phyloP scores from a whole-genome alignment of 108 stramenopile genomes.

The Discostella stelligeroides region DNA sequence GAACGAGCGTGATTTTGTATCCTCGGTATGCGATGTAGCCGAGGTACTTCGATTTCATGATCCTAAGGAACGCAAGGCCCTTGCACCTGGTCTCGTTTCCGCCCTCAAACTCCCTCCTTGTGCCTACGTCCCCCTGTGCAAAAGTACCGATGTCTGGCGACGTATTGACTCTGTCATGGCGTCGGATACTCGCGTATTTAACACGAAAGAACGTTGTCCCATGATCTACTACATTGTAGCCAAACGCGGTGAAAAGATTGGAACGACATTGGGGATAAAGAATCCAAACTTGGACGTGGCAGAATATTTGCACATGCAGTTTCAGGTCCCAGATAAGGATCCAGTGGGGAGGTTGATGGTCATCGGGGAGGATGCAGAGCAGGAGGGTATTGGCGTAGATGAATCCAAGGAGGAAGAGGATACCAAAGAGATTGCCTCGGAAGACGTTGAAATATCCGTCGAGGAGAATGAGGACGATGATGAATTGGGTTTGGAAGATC shows the following conservation, averaged over 20 bases:
- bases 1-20: conserved; percentile 91
- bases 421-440: conserved; percentile 18
- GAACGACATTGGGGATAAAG: conserved; percentile 39
- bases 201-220: conserved; percentile 96
- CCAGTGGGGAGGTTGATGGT: conserved; percentile 29
- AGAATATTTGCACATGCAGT: conserved; percentile 90
- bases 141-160: conserved; percentile 89
- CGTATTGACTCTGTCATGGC: conserved; percentile 76
- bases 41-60: conserved; percentile 95
- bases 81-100: conserved; percentile 73
- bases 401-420: conserved; percentile 19
- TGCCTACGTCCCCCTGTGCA: conserved; percentile 91
- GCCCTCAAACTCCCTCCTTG: conserved; percentile 79
- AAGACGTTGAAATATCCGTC: conserved; percentile 15
- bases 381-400: conserved; percentile 8
- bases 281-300: conserved; percentile 92
- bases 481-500: conserved; percentile 49
- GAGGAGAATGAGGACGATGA: conserved; percentile 7
- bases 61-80: conserved; percentile 73
- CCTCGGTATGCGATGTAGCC: conserved; percentile 88
- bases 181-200: conserved; percentile 91
- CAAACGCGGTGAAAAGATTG: conserved; percentile 69
- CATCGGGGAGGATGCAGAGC: conserved; percentile 53
- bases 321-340: conserved; percentile 62
- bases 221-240: conserved; percentile 93